These are phyloP conservation scores for Wickerhamiella parazyma DNA, from an alignment of 805 yeast species.

Conservation along the genomic window DNA sequence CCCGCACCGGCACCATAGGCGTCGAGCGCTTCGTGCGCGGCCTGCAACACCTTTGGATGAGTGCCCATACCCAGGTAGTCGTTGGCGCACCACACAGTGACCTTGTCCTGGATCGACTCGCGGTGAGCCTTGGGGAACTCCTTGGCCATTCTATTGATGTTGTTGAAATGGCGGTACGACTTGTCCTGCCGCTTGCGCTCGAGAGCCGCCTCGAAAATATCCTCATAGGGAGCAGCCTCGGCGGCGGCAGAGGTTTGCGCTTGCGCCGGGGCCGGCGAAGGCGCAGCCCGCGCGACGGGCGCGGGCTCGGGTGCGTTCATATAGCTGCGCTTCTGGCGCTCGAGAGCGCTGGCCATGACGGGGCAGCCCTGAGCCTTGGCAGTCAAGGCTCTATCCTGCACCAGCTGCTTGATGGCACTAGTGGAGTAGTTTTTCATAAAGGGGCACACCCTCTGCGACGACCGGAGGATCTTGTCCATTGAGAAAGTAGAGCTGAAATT, in stretches of 20 bases:
- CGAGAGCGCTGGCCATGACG: slow-evolving; percentile 74
- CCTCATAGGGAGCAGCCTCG: slow-evolving; percentile 33
- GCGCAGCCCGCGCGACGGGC: slow-evolving; percentile 23
- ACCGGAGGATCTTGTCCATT: slow-evolving; percentile 72
- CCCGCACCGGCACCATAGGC: slow-evolving; percentile 98
- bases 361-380: slow-evolving; percentile 68
- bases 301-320: slow-evolving; percentile 23
- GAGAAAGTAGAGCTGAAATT: background rate
- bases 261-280: slow-evolving; percentile 13
- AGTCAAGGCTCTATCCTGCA: slow-evolving; percentile 32
- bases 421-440: slow-evolving; percentile 51
- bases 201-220: slow-evolving; percentile 53
- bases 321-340: slow-evolving; percentile 27
- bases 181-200: slow-evolving; percentile 68
- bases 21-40: slow-evolving; percentile 68
- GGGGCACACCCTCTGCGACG: slow-evolving; percentile 72
- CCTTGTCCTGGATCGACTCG: slow-evolving; percentile 59
- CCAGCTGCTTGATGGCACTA: slow-evolving; percentile 44
- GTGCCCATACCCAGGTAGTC: slow-evolving; percentile 94
- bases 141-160: slow-evolving; percentile 86
- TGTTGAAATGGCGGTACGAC: slow-evolving; percentile 92
- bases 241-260: slow-evolving; percentile 11
- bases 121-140: slow-evolving; percentile 93
- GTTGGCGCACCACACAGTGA: slow-evolving; percentile 98
- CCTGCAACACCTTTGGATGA: slow-evolving; percentile 54